Evolutionary conservation across 2,329 filamentous ascomycete species (phyloP).

Genomic region (Colletotrichum agaves): DNA sequence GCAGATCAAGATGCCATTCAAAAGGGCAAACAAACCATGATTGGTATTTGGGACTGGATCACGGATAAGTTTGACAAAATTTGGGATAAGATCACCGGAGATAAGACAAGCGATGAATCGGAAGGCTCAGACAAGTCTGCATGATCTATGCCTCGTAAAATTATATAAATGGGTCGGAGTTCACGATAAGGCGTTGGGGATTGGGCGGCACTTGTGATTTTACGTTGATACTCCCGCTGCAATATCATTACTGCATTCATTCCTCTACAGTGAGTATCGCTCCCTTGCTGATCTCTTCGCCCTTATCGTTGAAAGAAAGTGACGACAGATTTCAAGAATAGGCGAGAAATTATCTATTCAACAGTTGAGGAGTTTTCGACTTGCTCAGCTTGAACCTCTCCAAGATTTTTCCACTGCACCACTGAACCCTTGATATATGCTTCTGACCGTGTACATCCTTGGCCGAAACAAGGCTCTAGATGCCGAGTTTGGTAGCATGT

Average conservation of each 20-base stretch:
- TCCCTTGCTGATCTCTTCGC: background rate
- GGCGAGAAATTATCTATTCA: too few relatives aligned
- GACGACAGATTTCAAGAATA: too few relatives aligned
- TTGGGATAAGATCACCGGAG: constrained; percentile 56
- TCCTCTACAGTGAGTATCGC: background rate
- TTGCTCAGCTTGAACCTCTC: too few relatives aligned
- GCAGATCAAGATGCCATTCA: constrained; percentile 45
- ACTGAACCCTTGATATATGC: too few relatives aligned
- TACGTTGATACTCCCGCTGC: constrained; percentile 30
- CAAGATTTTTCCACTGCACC: too few relatives aligned
- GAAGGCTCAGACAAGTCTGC: constrained; percentile 4
- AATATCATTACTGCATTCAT: background rate
- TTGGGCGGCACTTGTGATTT: constrained; percentile 23
- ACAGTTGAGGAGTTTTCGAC: too few relatives aligned
- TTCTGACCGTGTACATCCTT: too few relatives aligned
- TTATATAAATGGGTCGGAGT: background rate
- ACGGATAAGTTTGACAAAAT: constrained; percentile 57
- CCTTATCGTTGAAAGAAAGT: too few relatives aligned
- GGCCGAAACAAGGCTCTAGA: too few relatives aligned
- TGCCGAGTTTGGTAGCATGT: too few relatives aligned
- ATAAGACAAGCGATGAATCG: background rate
- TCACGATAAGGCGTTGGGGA: constrained; percentile 26
- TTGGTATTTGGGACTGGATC: constrained; percentile 63
- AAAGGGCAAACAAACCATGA: constrained; percentile 43
- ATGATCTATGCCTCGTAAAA: constrained; percentile 10